Percentiles rank a stretch among this genome's conserved stretches.
These are phyloP conservation scores for Globisporangium recalcitrans DNA, from an alignment of 352 stramenopile genomes.

Conservation along the genomic window DNA sequence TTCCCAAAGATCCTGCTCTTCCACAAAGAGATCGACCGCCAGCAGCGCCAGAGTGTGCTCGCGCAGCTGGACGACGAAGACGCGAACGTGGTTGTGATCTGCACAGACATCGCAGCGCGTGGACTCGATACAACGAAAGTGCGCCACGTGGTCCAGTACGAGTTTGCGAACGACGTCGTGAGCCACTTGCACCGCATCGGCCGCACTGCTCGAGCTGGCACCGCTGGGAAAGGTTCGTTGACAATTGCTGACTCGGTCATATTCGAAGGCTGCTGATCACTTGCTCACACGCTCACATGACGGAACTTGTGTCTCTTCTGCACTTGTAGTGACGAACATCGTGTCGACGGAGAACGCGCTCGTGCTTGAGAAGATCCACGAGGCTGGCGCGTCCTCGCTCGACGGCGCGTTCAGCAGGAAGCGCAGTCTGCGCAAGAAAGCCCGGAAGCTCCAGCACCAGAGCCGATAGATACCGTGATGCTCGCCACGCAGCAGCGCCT, in stretches of 20 bases:
- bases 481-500: no score
- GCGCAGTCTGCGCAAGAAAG: conserved; percentile 77
- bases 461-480: conserved; percentile 11
- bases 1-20: conserved; percentile 26
- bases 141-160: conserved; percentile 70
- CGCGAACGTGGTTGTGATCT: conserved; percentile 45
- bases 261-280: not conserved
- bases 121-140: conserved; percentile 72
- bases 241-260: not conserved
- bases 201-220: conserved; percentile 56
- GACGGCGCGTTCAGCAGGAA: conserved; percentile 74
- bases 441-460: conserved; percentile 41
- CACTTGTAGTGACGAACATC: conserved; percentile 57
- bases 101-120: conserved; percentile 72
- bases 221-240: conserved; percentile 38
- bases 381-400: conserved; percentile 43
- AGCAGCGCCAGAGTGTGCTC: conserved; percentile 44
- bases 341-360: conserved; percentile 53
- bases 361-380: conserved; percentile 58
- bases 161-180: conserved; percentile 79
- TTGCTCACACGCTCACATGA: not conserved
- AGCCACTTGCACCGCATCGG: conserved; percentile 79
- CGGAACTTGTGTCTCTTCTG: not conserved
- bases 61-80: conserved; percentile 30
- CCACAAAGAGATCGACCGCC: conserved; percentile 60